Evolutionary conservation across 768 basidiomycete species (phyloP), one percentile per base, ranked within the genome.

Genomic region (Suillus ampliporus): DNA sequence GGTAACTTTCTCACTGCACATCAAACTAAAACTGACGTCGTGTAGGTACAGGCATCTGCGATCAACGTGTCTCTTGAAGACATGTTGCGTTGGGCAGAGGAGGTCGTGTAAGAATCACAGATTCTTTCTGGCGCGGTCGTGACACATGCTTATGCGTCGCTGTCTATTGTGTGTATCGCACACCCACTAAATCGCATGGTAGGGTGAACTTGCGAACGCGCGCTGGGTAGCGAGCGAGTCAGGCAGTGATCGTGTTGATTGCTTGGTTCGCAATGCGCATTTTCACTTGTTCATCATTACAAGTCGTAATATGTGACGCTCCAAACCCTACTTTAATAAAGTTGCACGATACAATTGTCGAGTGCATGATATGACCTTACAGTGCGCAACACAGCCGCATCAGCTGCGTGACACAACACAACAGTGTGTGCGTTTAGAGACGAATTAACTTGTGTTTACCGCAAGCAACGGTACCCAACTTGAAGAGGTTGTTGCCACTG

Each of bases 1-100:
- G 38, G 54, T 56, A 28, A 19, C 37, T 40, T 40, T 13, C 9
- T 40, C 2, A 10, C 5, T 56, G 5, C 37, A 7, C 11, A 3
- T 40, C 17, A 4, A 40, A 3, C 10, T 6, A 19, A 13, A 56
- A 19, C 3, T 56, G 37, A 56, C 38, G 17, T 10, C 3, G 11
- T 26, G 38, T 19, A 40, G 54, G 23, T 56, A 56, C 54, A 38
- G 26, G 23, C 17, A 56, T 19, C 54, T 13, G 7, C 26, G 11
- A 40, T 38, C 26, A 41, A 40, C 19, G 64, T 69, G 54, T 69
- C 70, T 2, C 48, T 63, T 50, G 73, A 78, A 23, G 86, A 87
- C 56, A 81, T 86, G 26, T 67, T 85, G 40, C 78, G 79, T 34
- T 89, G 88, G 88, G 84, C 86, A 17, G 88, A 89, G 69, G 82